These are phyloP conservation scores for Arthroderma sp. DNA, from an alignment of 2,329 filamentous ascomycete genomes.

Conservation along the genomic window DNA sequence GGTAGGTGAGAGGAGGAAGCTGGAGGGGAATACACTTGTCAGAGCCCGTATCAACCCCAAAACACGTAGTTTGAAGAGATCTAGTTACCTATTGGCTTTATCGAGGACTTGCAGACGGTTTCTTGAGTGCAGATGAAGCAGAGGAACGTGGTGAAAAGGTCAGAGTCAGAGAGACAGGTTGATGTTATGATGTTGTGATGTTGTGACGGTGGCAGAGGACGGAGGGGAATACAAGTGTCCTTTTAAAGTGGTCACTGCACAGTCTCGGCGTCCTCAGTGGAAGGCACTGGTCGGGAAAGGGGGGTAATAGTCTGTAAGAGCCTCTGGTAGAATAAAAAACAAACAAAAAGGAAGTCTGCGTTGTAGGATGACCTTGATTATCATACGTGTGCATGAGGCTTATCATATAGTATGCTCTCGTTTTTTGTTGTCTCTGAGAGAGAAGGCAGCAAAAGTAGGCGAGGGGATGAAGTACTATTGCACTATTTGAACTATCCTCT, in stretches of 20 bases:
- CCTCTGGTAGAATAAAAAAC: neutral
- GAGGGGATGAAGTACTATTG: neutral
- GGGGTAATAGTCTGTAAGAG: neutral
- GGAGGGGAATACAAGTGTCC: neutral
- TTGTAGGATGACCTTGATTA: neutral
- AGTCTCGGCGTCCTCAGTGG: constrained; percentile 1
- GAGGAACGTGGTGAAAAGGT: neutral
- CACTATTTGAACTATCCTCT: neutral
- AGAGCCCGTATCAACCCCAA: neutral
- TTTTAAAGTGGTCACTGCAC: neutral
- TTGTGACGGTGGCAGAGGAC: neutral
- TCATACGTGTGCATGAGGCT: neutral
- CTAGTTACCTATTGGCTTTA: neutral
- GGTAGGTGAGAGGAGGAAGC: neutral
- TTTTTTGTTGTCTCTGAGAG: neutral
- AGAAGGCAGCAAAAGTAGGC: neutral
- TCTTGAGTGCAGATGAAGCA: neutral
- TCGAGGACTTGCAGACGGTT: neutral
- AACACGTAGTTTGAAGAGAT: neutral
- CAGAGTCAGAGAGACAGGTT: neutral
- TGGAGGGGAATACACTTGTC: neutral
- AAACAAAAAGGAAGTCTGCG: neutral
- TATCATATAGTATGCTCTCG: neutral
- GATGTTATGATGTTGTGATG: neutral
- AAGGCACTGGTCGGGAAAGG: neutral